phyloP scores from a whole-genome alignment of 2,329 filamentous ascomycete species.

The Thielaviopsis punctulata region DNA sequence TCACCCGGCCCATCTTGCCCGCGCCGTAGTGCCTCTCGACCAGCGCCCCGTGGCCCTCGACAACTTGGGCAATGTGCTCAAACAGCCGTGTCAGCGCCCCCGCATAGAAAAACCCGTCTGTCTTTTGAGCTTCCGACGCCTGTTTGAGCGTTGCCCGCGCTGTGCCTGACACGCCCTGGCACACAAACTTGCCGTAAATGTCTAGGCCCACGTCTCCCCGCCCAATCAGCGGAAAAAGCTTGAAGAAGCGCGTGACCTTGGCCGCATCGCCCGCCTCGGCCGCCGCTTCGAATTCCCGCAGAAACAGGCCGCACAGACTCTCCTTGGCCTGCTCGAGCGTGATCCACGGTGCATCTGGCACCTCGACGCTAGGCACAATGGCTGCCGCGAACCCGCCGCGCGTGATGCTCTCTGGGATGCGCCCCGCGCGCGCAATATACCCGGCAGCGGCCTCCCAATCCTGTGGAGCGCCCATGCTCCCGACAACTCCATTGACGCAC shows the following conservation, averaged over 20 bases:
- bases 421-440: slow-evolving; percentile 69
- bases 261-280: slow-evolving; percentile 72
- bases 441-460: slow-evolving; percentile 95
- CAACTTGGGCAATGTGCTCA: slow-evolving; percentile 92
- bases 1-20: slow-evolving; percentile 87
- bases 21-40: slow-evolving; percentile 88
- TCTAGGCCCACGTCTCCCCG: slow-evolving; percentile 78
- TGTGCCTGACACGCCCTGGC: slow-evolving; percentile 74
- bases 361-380: slow-evolving; percentile 88
- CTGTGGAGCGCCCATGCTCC: slow-evolving; percentile 92
- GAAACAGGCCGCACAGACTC: slow-evolving; percentile 74
- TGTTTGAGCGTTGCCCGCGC: slow-evolving; percentile 69
- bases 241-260: slow-evolving; percentile 91
- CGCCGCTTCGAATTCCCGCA: slow-evolving; percentile 89
- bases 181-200: slow-evolving; percentile 91
- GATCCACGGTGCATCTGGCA: slow-evolving; percentile 75
- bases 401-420: slow-evolving; percentile 64
- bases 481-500: slow-evolving; percentile 83
- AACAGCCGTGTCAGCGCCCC: slow-evolving; percentile 82
- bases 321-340: slow-evolving; percentile 79
- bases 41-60: slow-evolving; percentile 76
- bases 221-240: slow-evolving; percentile 87
- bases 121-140: slow-evolving; percentile 28
- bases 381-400: slow-evolving; percentile 75
- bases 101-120: slow-evolving; percentile 68